phyloP scores from a whole-genome alignment of 78 protist species.

The Neovahlkampfia damariscottae region DNA sequence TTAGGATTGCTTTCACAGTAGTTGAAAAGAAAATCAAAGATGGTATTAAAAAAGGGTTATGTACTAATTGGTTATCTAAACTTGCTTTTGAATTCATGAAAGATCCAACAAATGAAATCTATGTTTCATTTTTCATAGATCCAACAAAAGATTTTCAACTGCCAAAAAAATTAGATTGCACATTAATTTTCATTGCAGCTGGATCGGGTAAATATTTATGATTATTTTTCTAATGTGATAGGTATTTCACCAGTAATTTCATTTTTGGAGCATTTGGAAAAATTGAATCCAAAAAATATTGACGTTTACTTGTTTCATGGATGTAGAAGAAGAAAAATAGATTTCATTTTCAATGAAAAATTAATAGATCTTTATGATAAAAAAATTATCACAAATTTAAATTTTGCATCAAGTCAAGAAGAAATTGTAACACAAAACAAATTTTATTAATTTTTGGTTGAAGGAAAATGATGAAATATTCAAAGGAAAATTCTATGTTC shows the following conservation, averaged over 20 bases:
- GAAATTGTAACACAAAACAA: too few species aligned
- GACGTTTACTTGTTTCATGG: not conserved
- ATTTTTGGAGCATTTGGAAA: too few species aligned
- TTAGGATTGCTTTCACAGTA: slow-evolving; percentile 22
- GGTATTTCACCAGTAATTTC: too few species aligned
- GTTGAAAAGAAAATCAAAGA: not conserved
- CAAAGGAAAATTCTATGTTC: not conserved
- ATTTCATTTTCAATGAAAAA: not conserved
- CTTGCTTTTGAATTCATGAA: not conserved
- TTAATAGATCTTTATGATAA: not conserved
- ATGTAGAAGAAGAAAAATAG: not conserved
- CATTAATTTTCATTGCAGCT: not conserved
- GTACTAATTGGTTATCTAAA: not conserved
- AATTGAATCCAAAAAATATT: not conserved
- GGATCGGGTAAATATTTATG: not conserved
- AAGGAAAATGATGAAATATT: not conserved
- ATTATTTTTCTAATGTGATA: too few species aligned
- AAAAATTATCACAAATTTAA: not conserved
- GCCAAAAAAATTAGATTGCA: not conserved
- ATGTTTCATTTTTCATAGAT: not conserved
- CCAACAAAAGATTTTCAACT: not conserved
- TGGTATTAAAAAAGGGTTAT: not conserved
- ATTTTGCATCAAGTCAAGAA: not conserved
- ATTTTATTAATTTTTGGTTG: too few species aligned
- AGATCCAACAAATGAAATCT: not conserved